Percentiles rank a stretch among this genome's conserved stretches.
These are phyloP conservation scores for Cenchrus purpureus DNA, from an alignment of 176 grass and related monocot genomes.

Conservation along the genomic window DNA sequence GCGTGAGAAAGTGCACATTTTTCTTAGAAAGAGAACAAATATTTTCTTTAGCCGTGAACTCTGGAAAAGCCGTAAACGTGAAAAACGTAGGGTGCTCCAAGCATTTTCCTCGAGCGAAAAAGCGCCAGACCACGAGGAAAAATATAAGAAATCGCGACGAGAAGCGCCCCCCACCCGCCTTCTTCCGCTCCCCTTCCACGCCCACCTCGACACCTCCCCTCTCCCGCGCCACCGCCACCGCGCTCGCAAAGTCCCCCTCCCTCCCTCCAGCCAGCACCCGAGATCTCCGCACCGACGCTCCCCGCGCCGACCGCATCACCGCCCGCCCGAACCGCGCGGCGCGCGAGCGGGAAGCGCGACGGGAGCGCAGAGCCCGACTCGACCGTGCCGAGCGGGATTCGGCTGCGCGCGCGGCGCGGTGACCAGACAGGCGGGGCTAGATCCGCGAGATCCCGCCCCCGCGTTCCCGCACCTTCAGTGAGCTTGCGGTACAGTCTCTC, in stretches of 20 bases:
- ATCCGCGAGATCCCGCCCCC: slow-evolving; percentile 39
- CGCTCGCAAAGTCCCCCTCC: slow-evolving; percentile 8
- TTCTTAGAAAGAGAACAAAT: neutral
- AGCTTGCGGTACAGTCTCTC: slow-evolving; percentile 16
- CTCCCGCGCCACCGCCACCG: slow-evolving; percentile 32
- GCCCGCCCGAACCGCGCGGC: neutral
- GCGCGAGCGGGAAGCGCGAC: slow-evolving; percentile 16
- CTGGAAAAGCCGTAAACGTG: neutral
- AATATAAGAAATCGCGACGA: slow-evolving; percentile 34
- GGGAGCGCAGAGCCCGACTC: neutral
- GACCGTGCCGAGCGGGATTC: neutral
- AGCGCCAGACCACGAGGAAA: neutral
- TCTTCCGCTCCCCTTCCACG: slow-evolving; percentile 21
- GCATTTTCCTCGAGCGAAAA: slow-evolving; percentile 1
- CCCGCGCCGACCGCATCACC: neutral
- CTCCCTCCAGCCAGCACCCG: neutral
- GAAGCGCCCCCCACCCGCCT: slow-evolving; percentile 24
- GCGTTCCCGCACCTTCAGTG: neutral
- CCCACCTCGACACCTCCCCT: slow-evolving; percentile 22
- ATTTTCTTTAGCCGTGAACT: neutral
- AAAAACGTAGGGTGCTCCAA: slow-evolving; percentile 8
- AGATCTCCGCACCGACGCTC: slow-evolving; percentile 27
- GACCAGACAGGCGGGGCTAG: slow-evolving; percentile 25
- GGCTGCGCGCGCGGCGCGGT: slow-evolving; percentile 18
- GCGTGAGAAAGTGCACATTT: no score